phyloP scores from a whole-genome alignment of 1,139 yeast species.

The Williopsis jadinii region DNA sequence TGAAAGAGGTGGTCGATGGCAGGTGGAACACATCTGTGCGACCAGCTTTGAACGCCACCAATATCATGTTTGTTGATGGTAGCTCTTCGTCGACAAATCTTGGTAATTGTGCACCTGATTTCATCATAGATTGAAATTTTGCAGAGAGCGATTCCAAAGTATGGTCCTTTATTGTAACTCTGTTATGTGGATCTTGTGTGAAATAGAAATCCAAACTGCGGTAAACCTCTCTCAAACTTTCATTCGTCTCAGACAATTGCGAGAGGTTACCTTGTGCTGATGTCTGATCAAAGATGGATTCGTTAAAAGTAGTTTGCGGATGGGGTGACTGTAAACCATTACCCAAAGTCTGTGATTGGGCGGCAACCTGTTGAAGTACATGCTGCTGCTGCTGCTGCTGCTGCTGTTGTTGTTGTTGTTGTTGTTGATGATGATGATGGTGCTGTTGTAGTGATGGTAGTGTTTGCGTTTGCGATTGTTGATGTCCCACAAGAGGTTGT shows the following conservation, averaged over 20 bases:
- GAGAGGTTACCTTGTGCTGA: not conserved
- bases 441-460: not conserved
- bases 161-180: slow-evolving; percentile 16
- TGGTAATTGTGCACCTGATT: slow-evolving; percentile 16
- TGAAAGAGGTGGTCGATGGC: slow-evolving; percentile 45
- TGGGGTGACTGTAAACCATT: no score
- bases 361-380: not conserved
- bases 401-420: not conserved
- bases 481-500: not conserved
- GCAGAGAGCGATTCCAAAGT: slow-evolving; percentile 6
- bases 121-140: slow-evolving; percentile 9
- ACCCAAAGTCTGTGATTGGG: not conserved
- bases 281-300: slow-evolving; percentile 7
- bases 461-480: not conserved
- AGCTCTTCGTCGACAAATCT: slow-evolving; percentile 16
- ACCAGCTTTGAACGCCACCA: slow-evolving; percentile 84
- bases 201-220: slow-evolving; percentile 19
- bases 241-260: slow-evolving; percentile 13
- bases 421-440: not conserved
- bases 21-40: slow-evolving; percentile 78
- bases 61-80: slow-evolving; percentile 39
- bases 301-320: slow-evolving; percentile 5
- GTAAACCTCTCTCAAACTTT: slow-evolving; percentile 12
- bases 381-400: not conserved
- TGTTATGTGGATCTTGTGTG: slow-evolving; percentile 16